Conservation (phyloP, 2,329 filamentous ascomycete species). For the Neoascochyta sp. region DNA sequence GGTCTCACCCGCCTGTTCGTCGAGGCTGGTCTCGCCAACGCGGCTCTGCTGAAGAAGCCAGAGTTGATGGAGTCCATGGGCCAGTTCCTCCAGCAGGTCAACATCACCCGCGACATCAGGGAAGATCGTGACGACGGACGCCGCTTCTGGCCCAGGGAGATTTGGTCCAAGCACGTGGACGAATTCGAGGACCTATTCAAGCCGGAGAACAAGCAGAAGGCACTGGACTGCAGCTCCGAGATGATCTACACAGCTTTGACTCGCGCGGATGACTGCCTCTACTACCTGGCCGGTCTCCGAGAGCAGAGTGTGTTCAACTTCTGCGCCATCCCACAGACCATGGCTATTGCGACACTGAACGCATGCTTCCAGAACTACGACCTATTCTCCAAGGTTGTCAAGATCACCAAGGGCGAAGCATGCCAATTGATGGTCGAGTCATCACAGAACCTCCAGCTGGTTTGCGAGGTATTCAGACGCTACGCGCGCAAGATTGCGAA, state of each 20-base stretch:
- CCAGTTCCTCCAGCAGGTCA: slow-evolving; percentile 95
- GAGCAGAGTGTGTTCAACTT: slow-evolving; percentile 99
- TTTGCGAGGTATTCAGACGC: slow-evolving; percentile 76
- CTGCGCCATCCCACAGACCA: slow-evolving; percentile 90
- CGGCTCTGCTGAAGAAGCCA: slow-evolving; percentile 71
- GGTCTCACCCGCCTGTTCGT: slow-evolving; percentile 89
- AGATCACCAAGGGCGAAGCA: slow-evolving; percentile 93
- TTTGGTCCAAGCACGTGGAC: slow-evolving; percentile 94
- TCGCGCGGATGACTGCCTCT: slow-evolving; percentile 89
- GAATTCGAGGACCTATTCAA: slow-evolving; percentile 88
- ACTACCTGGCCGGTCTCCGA: slow-evolving; percentile 90
- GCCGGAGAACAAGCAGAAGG: slow-evolving; percentile 70
- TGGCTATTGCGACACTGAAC: slow-evolving; percentile 95
- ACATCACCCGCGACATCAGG: slow-evolving; percentile 93
- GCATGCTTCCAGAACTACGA: slow-evolving; percentile 85
- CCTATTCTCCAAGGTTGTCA: slow-evolving; percentile 83
- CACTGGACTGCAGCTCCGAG: slow-evolving; percentile 81
- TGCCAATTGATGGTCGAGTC: slow-evolving; percentile 89
- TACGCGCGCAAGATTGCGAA: slow-evolving; percentile 80
- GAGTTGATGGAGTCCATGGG: slow-evolving; percentile 93
- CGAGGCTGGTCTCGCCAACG: slow-evolving; percentile 79
- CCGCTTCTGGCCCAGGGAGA: slow-evolving; percentile 91
- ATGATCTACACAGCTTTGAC: slow-evolving; percentile 89
- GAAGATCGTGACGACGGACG: slow-evolving; percentile 86
- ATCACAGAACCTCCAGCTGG: slow-evolving; percentile 78